Evolutionary conservation across 1,284 basidiomycete species (phyloP).

Genomic region (Gymnopus androsaceus): DNA sequence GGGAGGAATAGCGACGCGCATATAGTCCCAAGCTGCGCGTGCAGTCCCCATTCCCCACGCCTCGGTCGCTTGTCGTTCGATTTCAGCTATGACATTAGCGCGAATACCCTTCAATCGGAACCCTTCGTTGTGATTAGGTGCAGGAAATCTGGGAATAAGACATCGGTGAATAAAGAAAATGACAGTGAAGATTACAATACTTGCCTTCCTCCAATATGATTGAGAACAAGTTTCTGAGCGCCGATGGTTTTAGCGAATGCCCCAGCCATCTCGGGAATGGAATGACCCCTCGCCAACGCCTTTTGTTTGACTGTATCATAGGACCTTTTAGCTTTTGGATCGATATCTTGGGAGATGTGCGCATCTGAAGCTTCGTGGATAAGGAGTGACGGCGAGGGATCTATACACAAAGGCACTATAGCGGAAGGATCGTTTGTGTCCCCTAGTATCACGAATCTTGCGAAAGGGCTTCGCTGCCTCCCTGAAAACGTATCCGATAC

Average conservation of each 20-base stretch:
- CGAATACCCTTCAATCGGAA: slow-evolving; percentile 34
- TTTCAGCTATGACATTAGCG: slow-evolving; percentile 56
- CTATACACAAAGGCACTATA: slow-evolving; percentile 55
- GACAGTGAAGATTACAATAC: not conserved
- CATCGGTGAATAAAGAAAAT: not conserved
- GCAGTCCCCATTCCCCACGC: slow-evolving; percentile 55
- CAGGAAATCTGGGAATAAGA: slow-evolving; percentile 40
- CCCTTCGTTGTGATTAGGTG: slow-evolving; percentile 40
- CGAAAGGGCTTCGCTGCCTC: slow-evolving; percentile 54
- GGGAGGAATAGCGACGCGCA: slow-evolving; percentile 54
- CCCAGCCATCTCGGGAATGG: slow-evolving; percentile 82
- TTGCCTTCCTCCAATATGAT: slow-evolving; percentile 79
- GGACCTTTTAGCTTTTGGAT: slow-evolving; percentile 48
- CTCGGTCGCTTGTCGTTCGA: slow-evolving; percentile 63
- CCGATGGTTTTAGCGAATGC: slow-evolving; percentile 68
- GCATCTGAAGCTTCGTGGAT: slow-evolving; percentile 89
- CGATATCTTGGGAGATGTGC: slow-evolving; percentile 61
- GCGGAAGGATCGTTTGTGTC: slow-evolving; percentile 70
- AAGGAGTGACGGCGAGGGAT: slow-evolving; percentile 52
- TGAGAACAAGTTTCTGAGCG: slow-evolving; percentile 72
- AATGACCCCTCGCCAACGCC: slow-evolving; percentile 74
- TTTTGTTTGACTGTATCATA: slow-evolving; percentile 54
- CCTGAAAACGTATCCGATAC: slow-evolving; percentile 79
- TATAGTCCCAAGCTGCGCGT: slow-evolving; percentile 68
- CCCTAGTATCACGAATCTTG: slow-evolving; percentile 55